Conservation (phyloP, 140 eudicot species). For the Cichorium intybus region DNA sequence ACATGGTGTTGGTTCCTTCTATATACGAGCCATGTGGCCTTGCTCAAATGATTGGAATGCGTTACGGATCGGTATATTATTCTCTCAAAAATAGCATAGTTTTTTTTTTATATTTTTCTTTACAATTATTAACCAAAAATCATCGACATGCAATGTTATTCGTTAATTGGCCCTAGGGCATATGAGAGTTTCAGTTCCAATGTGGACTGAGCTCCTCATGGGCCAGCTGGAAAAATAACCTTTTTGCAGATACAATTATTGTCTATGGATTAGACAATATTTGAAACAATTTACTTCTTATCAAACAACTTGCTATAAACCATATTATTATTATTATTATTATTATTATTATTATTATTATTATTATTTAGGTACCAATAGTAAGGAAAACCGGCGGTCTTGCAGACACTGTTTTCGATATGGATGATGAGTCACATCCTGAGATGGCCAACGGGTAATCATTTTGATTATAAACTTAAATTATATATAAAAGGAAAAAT, state of each 20-base stretch:
- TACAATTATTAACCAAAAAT: not conserved
- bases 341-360: constrained; percentile 2
- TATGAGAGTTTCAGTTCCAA: no score
- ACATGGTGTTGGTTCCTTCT: constrained; percentile 87
- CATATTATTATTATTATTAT: no score
- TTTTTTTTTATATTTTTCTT: not conserved
- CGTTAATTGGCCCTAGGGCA: not conserved
- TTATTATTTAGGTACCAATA: constrained; percentile 58
- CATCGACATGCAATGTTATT: not conserved
- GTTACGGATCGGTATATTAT: constrained; percentile 76
- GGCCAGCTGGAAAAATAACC: no score
- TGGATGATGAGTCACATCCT: constrained; percentile 61
- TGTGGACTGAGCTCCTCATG: no score
- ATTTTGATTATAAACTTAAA: not conserved
- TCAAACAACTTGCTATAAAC: no score
- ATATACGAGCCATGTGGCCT: constrained; percentile 96
- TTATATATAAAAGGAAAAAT: not conserved
- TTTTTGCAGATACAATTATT: no score
- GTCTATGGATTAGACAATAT: no score
- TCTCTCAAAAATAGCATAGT: not conserved
- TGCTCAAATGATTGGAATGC: constrained; percentile 94
- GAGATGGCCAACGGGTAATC: constrained; percentile 72
- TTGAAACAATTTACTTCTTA: no score
- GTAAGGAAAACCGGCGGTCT: constrained; percentile 92
- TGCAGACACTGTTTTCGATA: constrained; percentile 88